These are phyloP conservation scores for Trichoderma afroharzianum DNA, from an alignment of 2,329 filamentous ascomycete genomes.

Conservation along the genomic window DNA sequence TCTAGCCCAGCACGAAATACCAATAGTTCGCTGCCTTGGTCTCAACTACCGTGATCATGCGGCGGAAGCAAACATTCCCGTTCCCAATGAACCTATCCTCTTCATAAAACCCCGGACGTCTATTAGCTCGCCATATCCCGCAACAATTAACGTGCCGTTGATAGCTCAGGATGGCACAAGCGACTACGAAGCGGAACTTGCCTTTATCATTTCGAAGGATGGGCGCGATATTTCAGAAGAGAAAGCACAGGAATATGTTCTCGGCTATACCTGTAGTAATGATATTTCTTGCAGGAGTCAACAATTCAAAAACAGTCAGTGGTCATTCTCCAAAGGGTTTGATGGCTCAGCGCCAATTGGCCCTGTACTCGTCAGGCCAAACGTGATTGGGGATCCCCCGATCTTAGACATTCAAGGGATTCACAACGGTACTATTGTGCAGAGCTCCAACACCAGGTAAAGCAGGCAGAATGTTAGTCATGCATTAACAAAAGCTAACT, in stretches of 20 bases:
- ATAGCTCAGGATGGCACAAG: not conserved
- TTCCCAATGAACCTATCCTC: not conserved
- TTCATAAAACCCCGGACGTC: not conserved
- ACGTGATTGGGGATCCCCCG: not conserved
- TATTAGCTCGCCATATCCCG: not conserved
- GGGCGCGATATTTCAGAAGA: not conserved
- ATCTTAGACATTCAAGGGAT: not conserved
- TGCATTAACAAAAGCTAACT: not conserved
- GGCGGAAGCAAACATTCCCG: not conserved
- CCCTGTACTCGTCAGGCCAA: not conserved
- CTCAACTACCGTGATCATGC: not conserved
- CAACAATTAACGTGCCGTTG: not conserved
- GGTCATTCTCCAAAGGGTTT: not conserved
- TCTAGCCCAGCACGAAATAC: not conserved
- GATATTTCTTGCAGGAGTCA: not conserved
- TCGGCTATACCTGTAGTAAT: not conserved
- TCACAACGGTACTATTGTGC: not conserved
- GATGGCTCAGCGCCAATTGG: not conserved
- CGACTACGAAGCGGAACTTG: not conserved
- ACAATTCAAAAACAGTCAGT: not conserved
- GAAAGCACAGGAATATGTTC: not conserved
- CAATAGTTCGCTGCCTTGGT: not conserved
- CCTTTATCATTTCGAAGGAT: not conserved
- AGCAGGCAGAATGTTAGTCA: not conserved
- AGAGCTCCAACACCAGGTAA: not conserved